Percentiles rank a stretch among this genome's conserved stretches.
These are phyloP conservation scores for Huntiella savannae DNA, from an alignment of 2,329 filamentous ascomycete species.

Conservation along the genomic window DNA sequence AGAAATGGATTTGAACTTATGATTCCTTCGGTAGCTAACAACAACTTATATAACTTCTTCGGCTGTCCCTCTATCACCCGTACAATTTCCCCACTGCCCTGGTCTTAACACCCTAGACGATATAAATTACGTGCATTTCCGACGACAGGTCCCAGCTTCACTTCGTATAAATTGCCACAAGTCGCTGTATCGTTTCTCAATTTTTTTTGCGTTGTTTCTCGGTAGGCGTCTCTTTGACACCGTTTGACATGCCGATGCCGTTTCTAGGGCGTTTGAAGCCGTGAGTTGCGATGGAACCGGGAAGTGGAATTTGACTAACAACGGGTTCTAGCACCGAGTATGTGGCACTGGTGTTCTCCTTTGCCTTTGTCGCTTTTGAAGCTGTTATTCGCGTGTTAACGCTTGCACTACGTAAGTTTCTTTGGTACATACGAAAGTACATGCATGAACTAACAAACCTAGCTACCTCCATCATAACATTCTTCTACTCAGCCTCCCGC, in stretches of 20 bases:
- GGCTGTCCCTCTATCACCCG: too few relatives aligned
- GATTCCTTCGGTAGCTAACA: too few relatives aligned
- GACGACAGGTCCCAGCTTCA: too few relatives aligned
- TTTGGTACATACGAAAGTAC: not conserved
- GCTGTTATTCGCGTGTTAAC: conserved; percentile 70
- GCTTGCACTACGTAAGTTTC: conserved; percentile 56
- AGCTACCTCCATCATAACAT: conserved; percentile 61
- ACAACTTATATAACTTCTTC: too few relatives aligned
- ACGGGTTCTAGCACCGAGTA: conserved; percentile 51
- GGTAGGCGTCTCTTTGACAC: conserved; percentile 10
- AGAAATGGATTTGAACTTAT: too few relatives aligned
- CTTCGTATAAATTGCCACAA: too few relatives aligned
- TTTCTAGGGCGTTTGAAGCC: conserved; percentile 33
- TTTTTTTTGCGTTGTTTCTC: conserved; percentile 4
- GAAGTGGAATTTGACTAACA: conserved; percentile 10
- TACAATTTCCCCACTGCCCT: too few relatives aligned
- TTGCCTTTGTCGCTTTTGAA: conserved; percentile 67
- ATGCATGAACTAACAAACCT: conserved; percentile 4
- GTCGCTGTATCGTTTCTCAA: not conserved
- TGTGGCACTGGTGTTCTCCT: conserved; percentile 65
- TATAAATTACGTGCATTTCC: too few relatives aligned
- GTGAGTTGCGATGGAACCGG: conserved; percentile 20
- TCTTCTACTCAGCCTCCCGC: conserved; percentile 70
- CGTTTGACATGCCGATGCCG: conserved; percentile 28
- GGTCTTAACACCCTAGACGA: too few relatives aligned